These are phyloP conservation scores for Stevia rebaudiana DNA, from an alignment of 140 eudicot species.

Conservation along the genomic window DNA sequence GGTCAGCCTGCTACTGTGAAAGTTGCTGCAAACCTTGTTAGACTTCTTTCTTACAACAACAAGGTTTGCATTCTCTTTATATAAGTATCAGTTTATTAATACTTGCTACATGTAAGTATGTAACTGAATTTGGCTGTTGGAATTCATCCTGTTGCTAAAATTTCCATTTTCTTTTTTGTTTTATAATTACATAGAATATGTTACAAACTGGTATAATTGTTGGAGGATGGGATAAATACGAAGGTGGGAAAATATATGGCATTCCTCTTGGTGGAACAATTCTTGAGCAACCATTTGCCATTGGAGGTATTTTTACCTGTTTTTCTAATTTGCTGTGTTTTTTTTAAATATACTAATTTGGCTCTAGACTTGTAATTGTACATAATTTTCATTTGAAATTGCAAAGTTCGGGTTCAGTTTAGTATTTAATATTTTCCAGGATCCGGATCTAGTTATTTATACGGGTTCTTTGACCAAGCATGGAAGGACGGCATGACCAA, in stretches of 20 bases:
- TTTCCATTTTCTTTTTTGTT: not conserved
- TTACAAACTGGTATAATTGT: conserved; percentile 81
- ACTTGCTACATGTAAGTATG: no score
- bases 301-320: conserved; percentile 66
- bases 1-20: conserved; percentile 97
- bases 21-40: conserved; percentile 92
- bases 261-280: conserved; percentile 88
- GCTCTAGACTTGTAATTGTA: no score
- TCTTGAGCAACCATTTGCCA: conserved; percentile 73
- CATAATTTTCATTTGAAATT: no score
- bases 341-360: no score
- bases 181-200: conserved; percentile 43
- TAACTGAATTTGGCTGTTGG: no score
- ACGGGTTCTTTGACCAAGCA: conserved; percentile 91
- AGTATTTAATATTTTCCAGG: conserved; percentile 42
- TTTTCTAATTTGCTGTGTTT: no score
- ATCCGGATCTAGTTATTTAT: conserved; percentile 85
- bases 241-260: conserved; percentile 86
- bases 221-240: conserved; percentile 90
- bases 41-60: conserved; percentile 74
- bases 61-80: conserved; percentile 48
- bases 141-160: conserved; percentile 8
- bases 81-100: no score
- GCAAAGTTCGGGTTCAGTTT: no score
- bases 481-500: conserved; percentile 92